A percentile compares a stretch with the other conserved stretches of the same genome.
Conservation (phyloP, 2,329 filamentous ascomycete species). For the Tothia fuscella region DNA sequence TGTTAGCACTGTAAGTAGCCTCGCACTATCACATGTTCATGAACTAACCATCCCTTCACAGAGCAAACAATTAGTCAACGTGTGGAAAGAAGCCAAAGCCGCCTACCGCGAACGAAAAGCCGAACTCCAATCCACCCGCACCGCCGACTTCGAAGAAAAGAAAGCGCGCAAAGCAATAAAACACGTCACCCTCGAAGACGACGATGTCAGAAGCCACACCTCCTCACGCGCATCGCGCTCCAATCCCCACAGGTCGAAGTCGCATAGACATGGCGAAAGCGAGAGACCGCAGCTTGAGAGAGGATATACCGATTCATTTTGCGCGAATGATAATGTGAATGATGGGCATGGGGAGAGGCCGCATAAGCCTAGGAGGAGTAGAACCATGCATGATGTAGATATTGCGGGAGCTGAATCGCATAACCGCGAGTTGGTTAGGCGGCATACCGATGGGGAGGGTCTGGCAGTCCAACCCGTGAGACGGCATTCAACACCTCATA, state of each 20-base stretch:
- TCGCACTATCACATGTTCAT: not conserved
- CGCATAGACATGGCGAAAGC: not conserved
- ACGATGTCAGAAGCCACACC: conserved; percentile 16
- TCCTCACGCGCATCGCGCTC: conserved; percentile 13
- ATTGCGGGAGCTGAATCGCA: too few species aligned
- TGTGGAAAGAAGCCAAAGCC: conserved; percentile 84
- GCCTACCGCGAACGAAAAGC: conserved; percentile 83
- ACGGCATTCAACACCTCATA: conserved; percentile 26
- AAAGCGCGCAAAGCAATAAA: conserved; percentile 48
- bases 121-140: conserved; percentile 60
- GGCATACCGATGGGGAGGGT: conserved; percentile 29
- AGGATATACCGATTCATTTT: conserved; percentile 6
- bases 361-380: not conserved
- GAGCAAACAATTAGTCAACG: conserved; percentile 80
- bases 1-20: conserved; percentile 63
- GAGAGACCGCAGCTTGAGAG: not conserved
- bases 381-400: too few species aligned
- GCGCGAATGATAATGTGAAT: conserved; percentile 4
- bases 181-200: conserved; percentile 32
- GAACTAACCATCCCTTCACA: conserved; percentile 28
- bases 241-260: not conserved
- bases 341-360: not conserved
- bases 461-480: conserved; percentile 15
- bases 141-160: conserved; percentile 44
- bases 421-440: conserved; percentile 15